A percentile compares a stretch with the other conserved stretches of the same genome.
phyloP scores from a whole-genome alignment of 2,329 filamentous ascomycete genomes.

The Fonsecaea multimorphosa region DNA sequence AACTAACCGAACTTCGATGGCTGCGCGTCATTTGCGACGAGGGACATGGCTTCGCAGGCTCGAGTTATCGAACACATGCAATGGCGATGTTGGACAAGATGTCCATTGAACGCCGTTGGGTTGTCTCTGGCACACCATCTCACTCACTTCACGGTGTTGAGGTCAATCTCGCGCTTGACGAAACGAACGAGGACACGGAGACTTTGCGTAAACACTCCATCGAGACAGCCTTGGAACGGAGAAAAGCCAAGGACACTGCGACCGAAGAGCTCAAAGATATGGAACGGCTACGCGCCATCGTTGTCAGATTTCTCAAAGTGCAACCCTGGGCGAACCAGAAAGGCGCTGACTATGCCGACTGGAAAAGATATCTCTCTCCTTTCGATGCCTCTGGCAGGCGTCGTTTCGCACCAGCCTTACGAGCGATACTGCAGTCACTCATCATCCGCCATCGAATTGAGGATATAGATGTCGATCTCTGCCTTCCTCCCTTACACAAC shows the following conservation, averaged over 20 bases:
- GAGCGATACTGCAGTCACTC: constrained; percentile 73
- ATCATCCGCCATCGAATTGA: constrained; percentile 79
- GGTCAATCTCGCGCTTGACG: constrained; percentile 58
- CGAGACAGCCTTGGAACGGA: constrained; percentile 26
- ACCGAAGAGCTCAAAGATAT: constrained; percentile 68
- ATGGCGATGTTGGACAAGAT: constrained; percentile 61
- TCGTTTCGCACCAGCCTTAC: constrained; percentile 58
- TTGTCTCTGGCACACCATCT: constrained; percentile 88
- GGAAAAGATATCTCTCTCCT: constrained; percentile 73
- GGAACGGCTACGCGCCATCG: constrained; percentile 68
- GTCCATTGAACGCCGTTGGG: constrained; percentile 75
- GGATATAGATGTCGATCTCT: constrained; percentile 69
- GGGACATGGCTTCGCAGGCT: constrained; percentile 81
- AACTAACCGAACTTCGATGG: constrained; percentile 76
- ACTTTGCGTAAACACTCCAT: constrained; percentile 27
- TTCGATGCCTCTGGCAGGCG: constrained; percentile 64
- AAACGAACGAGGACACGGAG: constrained; percentile 39
- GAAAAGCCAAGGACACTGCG: constrained; percentile 47
- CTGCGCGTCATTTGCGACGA: constrained; percentile 91
- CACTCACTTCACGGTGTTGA: constrained; percentile 80
- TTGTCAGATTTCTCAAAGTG: constrained; percentile 74
- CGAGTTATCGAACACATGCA: constrained; percentile 64
- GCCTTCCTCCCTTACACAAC: constrained; percentile 74
- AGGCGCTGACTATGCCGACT: constrained; percentile 67
- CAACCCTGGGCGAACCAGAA: constrained; percentile 76